Evolutionary conservation across 2,329 filamentous ascomycete species (phyloP).

Genomic region (Mariannaea sp.): DNA sequence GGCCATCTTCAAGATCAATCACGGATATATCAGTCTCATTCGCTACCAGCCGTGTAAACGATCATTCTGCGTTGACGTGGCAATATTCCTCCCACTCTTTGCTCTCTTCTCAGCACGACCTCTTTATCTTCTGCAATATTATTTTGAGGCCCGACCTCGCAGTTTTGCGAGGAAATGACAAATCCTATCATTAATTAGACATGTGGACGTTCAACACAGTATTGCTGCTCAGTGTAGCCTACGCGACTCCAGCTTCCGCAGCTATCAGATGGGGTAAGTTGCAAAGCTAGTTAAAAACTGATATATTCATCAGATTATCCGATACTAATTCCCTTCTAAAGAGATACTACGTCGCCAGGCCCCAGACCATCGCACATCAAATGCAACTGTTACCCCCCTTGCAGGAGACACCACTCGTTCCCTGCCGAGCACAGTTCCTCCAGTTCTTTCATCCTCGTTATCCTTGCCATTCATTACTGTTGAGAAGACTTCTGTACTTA

Average conservation of each 20-base stretch:
- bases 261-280: constrained; percentile 24
- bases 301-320: not conserved
- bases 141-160: not conserved
- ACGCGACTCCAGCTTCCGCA: constrained; percentile 20
- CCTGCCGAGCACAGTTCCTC: not conserved
- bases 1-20: no score
- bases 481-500: not conserved
- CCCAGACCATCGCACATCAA: constrained; percentile 6
- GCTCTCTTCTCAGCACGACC: not conserved
- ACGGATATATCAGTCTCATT: no score
- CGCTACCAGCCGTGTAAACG: no score
- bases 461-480: not conserved
- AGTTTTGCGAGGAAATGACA: constrained; percentile 3
- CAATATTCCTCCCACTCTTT: no score
- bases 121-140: not conserved
- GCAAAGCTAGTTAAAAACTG: not conserved
- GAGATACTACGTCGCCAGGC: constrained; percentile 3
- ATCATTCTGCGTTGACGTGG: no score
- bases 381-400: constrained; percentile 9
- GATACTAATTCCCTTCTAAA: constrained; percentile 4
- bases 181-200: constrained; percentile 10
- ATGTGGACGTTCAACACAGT: constrained; percentile 28
- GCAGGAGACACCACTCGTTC: not conserved
- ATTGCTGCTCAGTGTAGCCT: constrained; percentile 27
- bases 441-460: not conserved